These are phyloP conservation scores for Dactylonectria macrodidyma DNA, from an alignment of 2,329 filamentous ascomycete genomes.

Conservation along the genomic window DNA sequence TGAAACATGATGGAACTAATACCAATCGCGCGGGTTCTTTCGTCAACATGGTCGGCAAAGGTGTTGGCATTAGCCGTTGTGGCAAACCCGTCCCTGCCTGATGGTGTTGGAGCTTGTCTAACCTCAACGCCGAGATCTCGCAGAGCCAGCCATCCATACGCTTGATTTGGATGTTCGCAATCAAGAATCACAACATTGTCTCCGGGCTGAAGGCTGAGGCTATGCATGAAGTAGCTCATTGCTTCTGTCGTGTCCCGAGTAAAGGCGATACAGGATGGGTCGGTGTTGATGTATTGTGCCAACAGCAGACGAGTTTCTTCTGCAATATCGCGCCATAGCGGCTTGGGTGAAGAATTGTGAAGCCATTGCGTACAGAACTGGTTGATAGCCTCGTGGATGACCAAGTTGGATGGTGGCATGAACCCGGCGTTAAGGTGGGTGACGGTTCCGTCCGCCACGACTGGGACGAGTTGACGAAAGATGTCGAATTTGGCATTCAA, in stretches of 20 bases:
- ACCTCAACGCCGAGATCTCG: conserved; percentile 48
- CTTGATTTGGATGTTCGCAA: conserved; percentile 52
- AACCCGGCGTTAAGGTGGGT: conserved; percentile 50
- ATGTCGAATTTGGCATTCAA: not conserved
- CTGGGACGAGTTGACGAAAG: conserved; percentile 18
- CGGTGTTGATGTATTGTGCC: conserved; percentile 49
- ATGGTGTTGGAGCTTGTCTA: conserved; percentile 30
- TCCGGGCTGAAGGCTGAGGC: conserved; percentile 42
- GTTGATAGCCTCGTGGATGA: conserved; percentile 49
- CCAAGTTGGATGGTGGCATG: conserved; percentile 50
- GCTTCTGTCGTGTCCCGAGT: conserved; percentile 54
- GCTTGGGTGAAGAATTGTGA: conserved; percentile 42
- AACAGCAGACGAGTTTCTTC: conserved; percentile 44
- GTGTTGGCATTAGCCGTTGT: conserved; percentile 22
- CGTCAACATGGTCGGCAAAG: conserved; percentile 50
- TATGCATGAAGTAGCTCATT: conserved; percentile 47
- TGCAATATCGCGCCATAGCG: conserved; percentile 38
- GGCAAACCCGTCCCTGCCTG: conserved; percentile 7
- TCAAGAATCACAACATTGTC: conserved; percentile 53
- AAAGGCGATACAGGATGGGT: conserved; percentile 45
- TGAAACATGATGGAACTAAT: conserved; percentile 54
- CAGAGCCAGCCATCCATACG: conserved; percentile 50
- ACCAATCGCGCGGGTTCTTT: conserved; percentile 49
- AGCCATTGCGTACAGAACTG: conserved; percentile 47
- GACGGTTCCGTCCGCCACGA: conserved; percentile 15